Evolutionary conservation across 371 early-diverging fungal species (phyloP), one percentile per base, ranked within the genome.

Genomic region (Mucor irregularis): DNA sequence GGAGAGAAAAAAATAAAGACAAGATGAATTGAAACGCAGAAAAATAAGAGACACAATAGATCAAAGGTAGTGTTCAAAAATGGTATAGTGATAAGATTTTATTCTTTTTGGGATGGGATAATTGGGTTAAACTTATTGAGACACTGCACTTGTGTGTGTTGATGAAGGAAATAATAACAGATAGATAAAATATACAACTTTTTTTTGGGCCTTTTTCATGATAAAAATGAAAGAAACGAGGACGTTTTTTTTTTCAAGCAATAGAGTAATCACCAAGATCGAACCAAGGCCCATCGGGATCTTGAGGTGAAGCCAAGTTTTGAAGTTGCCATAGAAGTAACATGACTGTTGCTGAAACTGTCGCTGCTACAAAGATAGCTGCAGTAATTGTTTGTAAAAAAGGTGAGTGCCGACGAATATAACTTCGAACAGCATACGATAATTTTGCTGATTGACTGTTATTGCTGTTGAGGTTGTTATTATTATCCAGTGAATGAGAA

Each of bases 341-440:
- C 76, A 75, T 75, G 19, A 75, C 70, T 1, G 72, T 72, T 0
- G 70, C 53, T 19, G 76, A 75, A 29, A 75, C 60, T n/a, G 76
- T 72, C 3, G 69, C 70, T 16, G 76, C 76, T 8, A 74, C 71
- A 62, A 74, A 70, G 9, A 63, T 58, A 28, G 74, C 74, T 8
- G 73, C 76, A n/a, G 62, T 61, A 4, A 65, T 38, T 24, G 67
- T 63, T 53, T 75, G 76, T 3, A 75, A 37, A 47, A 67, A 72
- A 7, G 69, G 67, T 9, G 64, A 56, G 38, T 69, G 66, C 33
- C 66, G 47, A 37, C 55, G 57, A 35, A 72, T 39, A 29, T 53
- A 72, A 21, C 64, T 55, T 44, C 43, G 53, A 21, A 68, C 39
- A 17, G 49, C 62, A 49, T 34, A 51, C 14, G 53, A 47, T n/a